Percentiles rank a stretch among this genome's conserved stretches.
phyloP scores from a whole-genome alignment of 129 eudicot species.

The Oenanthe sinensis region DNA sequence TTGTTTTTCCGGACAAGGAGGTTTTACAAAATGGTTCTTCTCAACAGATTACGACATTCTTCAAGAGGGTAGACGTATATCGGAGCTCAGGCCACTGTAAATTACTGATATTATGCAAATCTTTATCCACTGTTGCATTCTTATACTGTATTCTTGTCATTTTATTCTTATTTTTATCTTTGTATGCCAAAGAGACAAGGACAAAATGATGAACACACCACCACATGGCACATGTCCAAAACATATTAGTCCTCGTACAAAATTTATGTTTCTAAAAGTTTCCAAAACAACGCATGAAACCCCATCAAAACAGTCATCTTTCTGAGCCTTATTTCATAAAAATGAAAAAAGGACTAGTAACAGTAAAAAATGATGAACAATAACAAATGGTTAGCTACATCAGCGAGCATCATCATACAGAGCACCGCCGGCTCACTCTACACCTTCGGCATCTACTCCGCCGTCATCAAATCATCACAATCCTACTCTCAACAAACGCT shows the following conservation, averaged over 20 bases:
- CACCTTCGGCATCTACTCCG: conserved; percentile 87
- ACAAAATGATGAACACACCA: no score
- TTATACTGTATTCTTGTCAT: no score
- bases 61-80: conserved; percentile 10
- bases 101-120: not conserved
- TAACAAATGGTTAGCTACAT: conserved; percentile 68
- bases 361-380: not conserved
- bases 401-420: conserved; percentile 81
- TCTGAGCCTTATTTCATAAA: not conserved
- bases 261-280: no score
- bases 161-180: no score
- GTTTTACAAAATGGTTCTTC: conserved; percentile 36
- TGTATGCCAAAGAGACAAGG: no score
- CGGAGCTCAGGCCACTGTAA: not conserved
- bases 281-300: no score
- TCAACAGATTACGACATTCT: conserved; percentile 21
- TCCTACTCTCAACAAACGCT: conserved; percentile 71
- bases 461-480: conserved; percentile 56
- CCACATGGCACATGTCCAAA: no score
- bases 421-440: conserved; percentile 80
- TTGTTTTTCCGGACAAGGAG: conserved; percentile 65
- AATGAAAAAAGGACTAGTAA: not conserved
- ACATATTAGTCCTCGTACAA: no score
- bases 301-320: no score
- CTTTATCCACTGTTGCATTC: not conserved